Base-by-base conservation (phyloP, 2,329 filamentous ascomycete species). In the Purpureocillium lavendulum region DNA sequence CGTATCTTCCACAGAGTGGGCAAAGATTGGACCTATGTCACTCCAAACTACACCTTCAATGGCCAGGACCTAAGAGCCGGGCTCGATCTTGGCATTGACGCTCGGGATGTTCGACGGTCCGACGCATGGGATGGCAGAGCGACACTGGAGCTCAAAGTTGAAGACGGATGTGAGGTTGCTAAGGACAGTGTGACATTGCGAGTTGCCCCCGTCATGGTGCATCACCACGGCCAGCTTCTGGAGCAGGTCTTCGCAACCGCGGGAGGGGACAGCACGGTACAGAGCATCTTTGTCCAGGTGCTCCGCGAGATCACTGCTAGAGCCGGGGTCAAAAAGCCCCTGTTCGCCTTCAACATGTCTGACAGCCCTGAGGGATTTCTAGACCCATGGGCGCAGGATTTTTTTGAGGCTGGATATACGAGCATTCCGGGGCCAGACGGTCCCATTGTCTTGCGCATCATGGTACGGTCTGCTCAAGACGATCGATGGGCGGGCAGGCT, bases 301-400 rank as follows among this genome's bases (percentile, higher is more conserved):
- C n/a, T n/a, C n/a, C n/a, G n/a, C n/a, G n/a, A n/a, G n/a, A n/a
- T n/a, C n/a, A n/a, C n/a, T n/a, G n/a, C n/a, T n/a, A n/a, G n/a
- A n/a, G n/a, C n/a, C n/a, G n/a, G n/a, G n/a, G n/a, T n/a, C n/a
- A n/a, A n/a, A n/a, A n/a, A n/a, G n/a, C n/a, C n/a, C n/a, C n/a
- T n/a, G n/a, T n/a, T n/a, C n/a, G n/a, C n/a, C n/a, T n/a, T n/a
- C n/a, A n/a, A n/a, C n/a, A n/a, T n/a, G n/a, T n/a, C n/a, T n/a
- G n/a, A n/a, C n/a, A n/a, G n/a, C n/a, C n/a, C n/a, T n/a, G n/a
- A n/a, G n/a, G n/a, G n/a, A n/a, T n/a, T n/a, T n/a, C n/a, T n/a
- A n/a, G n/a, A n/a, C n/a, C n/a, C n/a, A n/a, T 67, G 61, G 62
- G 51, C 55, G 2, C 63, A 66, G 40, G 62, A 67, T 38, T 56